Conservation (phyloP, 441 rosid species). For the Dalechampia spathulata region DNA sequence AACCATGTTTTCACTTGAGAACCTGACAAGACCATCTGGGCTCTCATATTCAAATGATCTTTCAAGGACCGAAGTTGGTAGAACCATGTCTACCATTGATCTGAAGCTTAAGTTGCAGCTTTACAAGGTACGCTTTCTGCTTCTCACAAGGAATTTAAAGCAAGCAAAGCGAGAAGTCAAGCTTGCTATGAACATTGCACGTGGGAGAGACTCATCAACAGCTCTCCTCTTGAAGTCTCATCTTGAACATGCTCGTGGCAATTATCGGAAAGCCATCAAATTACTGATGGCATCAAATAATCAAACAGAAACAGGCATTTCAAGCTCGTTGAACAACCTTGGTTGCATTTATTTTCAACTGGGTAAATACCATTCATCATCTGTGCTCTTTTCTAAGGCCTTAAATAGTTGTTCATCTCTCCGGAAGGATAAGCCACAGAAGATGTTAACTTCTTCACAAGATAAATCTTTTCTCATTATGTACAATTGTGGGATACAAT, state of each 20-base stretch:
- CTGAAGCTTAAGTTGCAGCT: constrained; percentile 92
- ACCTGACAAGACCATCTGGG: constrained; percentile 42
- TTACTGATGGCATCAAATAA: constrained; percentile 77
- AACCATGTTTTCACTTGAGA: constrained; percentile 60
- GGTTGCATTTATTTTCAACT: constrained; percentile 92
- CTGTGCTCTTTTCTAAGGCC: constrained; percentile 73
- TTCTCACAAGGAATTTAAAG: constrained; percentile 83
- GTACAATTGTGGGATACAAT: constrained; percentile 82
- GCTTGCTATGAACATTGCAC: constrained; percentile 84
- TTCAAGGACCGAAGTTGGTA: constrained; percentile 46
- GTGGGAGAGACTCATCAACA: constrained; percentile 77
- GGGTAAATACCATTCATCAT: constrained; percentile 56
- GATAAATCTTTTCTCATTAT: constrained; percentile 76
- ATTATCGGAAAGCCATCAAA: constrained; percentile 86
- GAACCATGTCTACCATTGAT: constrained; percentile 51
- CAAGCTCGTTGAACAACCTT: constrained; percentile 82
- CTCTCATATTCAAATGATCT: constrained; percentile 49
- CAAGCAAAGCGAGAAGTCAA: constrained; percentile 97
- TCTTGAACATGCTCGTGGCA: constrained; percentile 92
- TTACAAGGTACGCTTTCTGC: constrained; percentile 78
- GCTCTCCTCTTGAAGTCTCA: constrained; percentile 93
- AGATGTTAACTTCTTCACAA: constrained; percentile 63
- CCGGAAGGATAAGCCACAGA: constrained; percentile 63
- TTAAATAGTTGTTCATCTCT: constrained; percentile 52
- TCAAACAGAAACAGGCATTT: constrained; percentile 50